phyloP scores from a whole-genome alignment of 352 stramenopile genomes.

The Globisporangium perplexum region DNA sequence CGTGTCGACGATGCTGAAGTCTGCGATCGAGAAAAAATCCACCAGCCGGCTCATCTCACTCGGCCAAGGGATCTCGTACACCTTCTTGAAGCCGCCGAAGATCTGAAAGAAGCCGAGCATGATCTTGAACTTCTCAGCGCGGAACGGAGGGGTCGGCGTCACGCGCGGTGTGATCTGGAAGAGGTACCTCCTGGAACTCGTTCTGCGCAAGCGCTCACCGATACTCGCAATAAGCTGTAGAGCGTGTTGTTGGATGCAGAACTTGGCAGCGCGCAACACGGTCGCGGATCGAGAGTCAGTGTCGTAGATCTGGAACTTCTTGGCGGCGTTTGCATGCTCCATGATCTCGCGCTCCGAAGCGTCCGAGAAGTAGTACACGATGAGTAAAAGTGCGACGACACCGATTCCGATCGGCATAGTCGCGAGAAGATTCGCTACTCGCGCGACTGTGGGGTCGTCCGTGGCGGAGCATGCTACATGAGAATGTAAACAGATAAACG shows the following conservation, averaged over 20 bases:
- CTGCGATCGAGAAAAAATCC: slow-evolving; percentile 59
- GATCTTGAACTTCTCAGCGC: slow-evolving; percentile 77
- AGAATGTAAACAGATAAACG: background rate
- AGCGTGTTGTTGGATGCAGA: slow-evolving; percentile 20
- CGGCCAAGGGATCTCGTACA: slow-evolving; percentile 71
- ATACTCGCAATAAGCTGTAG: slow-evolving; percentile 7
- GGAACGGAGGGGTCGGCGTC: slow-evolving; percentile 23
- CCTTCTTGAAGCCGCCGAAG: slow-evolving; percentile 63
- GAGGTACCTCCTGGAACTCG: slow-evolving; percentile 3
- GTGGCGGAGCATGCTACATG: slow-evolving; percentile 31
- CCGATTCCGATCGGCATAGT: slow-evolving; percentile 34
- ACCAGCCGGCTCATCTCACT: slow-evolving; percentile 50
- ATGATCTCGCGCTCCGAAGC: slow-evolving; percentile 41
- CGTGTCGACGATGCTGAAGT: slow-evolving; percentile 66
- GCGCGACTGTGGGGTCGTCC: slow-evolving; percentile 27
- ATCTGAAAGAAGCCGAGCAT: slow-evolving; percentile 74
- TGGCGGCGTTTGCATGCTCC: slow-evolving; percentile 42
- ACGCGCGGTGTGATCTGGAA: slow-evolving; percentile 35
- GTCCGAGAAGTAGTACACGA: slow-evolving; percentile 46
- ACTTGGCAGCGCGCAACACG: slow-evolving; percentile 21
- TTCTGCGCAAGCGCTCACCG: slow-evolving; percentile 2
- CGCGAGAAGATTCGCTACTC: slow-evolving; percentile 29
- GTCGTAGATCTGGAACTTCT: slow-evolving; percentile 47
- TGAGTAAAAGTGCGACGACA: slow-evolving; percentile 23
- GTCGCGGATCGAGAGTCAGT: slow-evolving; percentile 9